Evolutionary conservation across 192 early-diverging fungal species (phyloP).

Genomic region (Coemansia guatemalensis): DNA sequence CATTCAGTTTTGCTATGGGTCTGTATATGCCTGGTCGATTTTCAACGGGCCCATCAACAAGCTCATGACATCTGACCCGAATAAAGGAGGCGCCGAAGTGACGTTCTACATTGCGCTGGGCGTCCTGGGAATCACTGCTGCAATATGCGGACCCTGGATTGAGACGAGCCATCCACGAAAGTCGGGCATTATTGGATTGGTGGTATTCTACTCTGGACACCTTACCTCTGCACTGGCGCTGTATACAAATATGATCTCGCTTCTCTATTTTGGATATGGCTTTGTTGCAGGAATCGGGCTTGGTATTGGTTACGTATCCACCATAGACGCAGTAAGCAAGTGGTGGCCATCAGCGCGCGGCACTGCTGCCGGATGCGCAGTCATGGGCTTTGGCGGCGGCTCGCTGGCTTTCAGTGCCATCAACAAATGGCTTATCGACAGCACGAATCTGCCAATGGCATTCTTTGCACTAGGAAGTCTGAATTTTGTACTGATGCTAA

Average conservation of each 20-base stretch:
- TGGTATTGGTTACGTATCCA: constrained; percentile 65
- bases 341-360: constrained; percentile 65
- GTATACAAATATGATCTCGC: constrained; percentile 54
- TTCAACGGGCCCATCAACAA: constrained; percentile 63
- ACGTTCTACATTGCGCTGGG: constrained; percentile 66
- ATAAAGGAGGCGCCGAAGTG: constrained; percentile 51
- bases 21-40: constrained; percentile 66
- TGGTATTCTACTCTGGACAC: constrained; percentile 57
- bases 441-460: constrained; percentile 56
- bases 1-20: constrained; percentile 64
- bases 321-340: constrained; percentile 61
- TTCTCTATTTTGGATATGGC: constrained; percentile 67
- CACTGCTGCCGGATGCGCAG: constrained; percentile 62
- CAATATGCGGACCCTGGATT: constrained; percentile 61
- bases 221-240: constrained; percentile 59
- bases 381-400: constrained; percentile 75
- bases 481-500: constrained; percentile 62
- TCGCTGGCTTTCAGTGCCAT: constrained; percentile 68
- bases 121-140: constrained; percentile 58
- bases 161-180: constrained; percentile 59
- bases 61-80: constrained; percentile 32
- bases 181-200: constrained; percentile 50
- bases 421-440: constrained; percentile 59
- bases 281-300: constrained; percentile 62
- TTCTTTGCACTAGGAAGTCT: constrained; percentile 67